Conservation (phyloP, 345 rosid species). For the Lepidium sativum region DNA sequence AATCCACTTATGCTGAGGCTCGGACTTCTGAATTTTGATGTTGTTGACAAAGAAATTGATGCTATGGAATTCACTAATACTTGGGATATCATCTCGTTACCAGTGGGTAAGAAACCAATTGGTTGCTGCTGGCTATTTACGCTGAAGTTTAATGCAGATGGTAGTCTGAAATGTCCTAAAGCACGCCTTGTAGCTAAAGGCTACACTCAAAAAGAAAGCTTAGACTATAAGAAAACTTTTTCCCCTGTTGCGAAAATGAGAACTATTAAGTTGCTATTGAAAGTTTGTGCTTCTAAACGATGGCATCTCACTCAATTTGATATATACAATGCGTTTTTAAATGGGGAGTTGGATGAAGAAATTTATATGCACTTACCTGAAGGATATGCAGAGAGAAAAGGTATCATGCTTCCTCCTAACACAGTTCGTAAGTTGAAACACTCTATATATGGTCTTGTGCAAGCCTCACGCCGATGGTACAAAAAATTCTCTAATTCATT, state of each 20-base stretch:
- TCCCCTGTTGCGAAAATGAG: not conserved
- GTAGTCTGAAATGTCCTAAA: not conserved
- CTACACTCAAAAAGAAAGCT: no score
- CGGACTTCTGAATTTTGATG: not conserved
- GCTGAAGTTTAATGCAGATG: not conserved
- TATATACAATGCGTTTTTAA: not conserved
- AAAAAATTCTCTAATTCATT: not conserved
- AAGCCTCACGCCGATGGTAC: not conserved
- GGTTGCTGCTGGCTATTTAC: not conserved
- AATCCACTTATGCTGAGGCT: not conserved
- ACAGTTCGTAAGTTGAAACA: not conserved
- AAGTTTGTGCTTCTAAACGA: not conserved
- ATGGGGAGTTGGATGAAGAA: not conserved
- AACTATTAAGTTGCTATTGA: not conserved
- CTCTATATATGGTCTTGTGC: not conserved
- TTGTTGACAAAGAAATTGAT: not conserved
- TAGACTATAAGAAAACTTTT: not conserved
- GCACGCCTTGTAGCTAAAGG: not conserved
- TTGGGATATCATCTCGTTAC: fast-evolving
- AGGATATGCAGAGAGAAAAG: not conserved
- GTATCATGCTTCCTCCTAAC: not conserved
- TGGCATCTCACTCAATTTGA: not conserved
- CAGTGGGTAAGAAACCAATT: fast-evolving
- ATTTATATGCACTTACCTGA: not conserved
- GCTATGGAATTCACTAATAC: fast-evolving